phyloP scores from a whole-genome alignment of 2,329 filamentous ascomycete genomes.

The Arthrobotrys megalospora region DNA sequence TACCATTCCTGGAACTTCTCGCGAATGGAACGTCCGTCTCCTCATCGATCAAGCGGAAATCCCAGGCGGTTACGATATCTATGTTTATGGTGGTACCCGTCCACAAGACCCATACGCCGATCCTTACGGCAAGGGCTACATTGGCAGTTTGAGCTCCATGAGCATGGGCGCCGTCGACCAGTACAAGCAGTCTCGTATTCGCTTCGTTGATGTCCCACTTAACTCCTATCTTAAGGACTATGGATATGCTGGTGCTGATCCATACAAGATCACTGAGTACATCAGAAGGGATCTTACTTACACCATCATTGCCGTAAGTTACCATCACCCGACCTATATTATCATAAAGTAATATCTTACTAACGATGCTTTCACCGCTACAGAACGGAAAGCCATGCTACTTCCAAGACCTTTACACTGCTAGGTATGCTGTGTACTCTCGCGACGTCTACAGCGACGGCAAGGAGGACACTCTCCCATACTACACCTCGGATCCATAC shows the following conservation, averaged over 20 bases:
- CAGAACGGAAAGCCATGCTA: conserved; percentile 57
- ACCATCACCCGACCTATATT: not conserved
- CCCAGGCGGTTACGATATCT: conserved; percentile 52
- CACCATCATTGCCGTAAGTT: conserved; percentile 59
- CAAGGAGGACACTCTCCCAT: conserved; percentile 39
- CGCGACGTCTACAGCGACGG: conserved; percentile 43
- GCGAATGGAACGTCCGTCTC: conserved; percentile 63
- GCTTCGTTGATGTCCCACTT: conserved; percentile 47
- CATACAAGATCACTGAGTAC: conserved; percentile 55
- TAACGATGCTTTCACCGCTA: conserved; percentile 4
- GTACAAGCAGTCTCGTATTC: conserved; percentile 57
- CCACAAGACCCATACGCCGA: conserved; percentile 52
- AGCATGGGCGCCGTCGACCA: conserved; percentile 35
- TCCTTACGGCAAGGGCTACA: conserved; percentile 55
- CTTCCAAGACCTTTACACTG: conserved; percentile 53
- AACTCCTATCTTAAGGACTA: conserved; percentile 51
- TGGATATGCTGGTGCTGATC: conserved; percentile 40
- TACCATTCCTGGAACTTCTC: conserved; percentile 34
- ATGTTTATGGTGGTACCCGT: conserved; percentile 61
- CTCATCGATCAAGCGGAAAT: conserved; percentile 62
- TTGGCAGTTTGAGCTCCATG: conserved; percentile 60
- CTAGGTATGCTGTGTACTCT: conserved; percentile 55
- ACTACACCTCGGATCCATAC: conserved; percentile 45
- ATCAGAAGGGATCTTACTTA: conserved; percentile 45
- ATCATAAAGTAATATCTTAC: not conserved